Evolutionary conservation across 208 protist species (phyloP), one percentile per base, ranked within the genome.

Genomic region (Trypanosoma mega): DNA sequence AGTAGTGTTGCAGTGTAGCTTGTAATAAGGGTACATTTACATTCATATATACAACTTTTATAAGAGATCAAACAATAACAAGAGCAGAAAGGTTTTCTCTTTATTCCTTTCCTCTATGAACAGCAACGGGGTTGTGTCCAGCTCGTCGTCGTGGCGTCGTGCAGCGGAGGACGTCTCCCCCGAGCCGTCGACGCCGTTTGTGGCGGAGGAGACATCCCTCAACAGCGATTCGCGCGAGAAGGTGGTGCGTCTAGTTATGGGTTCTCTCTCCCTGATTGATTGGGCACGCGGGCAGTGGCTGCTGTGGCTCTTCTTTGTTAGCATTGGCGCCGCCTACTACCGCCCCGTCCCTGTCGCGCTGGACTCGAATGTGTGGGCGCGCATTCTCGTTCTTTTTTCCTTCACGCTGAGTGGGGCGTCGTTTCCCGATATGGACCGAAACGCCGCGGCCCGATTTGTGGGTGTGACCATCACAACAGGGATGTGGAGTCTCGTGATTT

Each of bases 261-360:
- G 66, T n/a, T 60, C 57, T 24, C 33, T 64, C 21, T 65, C 48
- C 2, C 50, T 64, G 39, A 46, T 64, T 8, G 54, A 62, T 47
- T 72, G 66, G 66, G 29, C 65, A 20, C 66, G 66, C 2, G 37
- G 52, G 27, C 66, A 72, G 48, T 64, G 45, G 56, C 20, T 72
- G 14, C 45, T 66, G 6, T 53, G 66, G 33, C 66, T 72, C 21
- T 65, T 66, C 37, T n/a, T 72, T 3, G 7, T 62, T 12, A 59
- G 55, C 36, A 52, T 72, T 29, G 36, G 23, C n/a, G 18, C 52
- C 30, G 66, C 66, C 21, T 72, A 72, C 27, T 72, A 60, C 29
- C 37, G n/a, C 29, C 66, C 66, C 14, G 36, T 41, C 18, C 47
- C 49, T 26, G 18, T 34, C 6, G 57, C 46, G n/a, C 46, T 72